Evolutionary conservation across 495 filamentous ascomycete genomes (phyloP), one percentile per base, ranked within the genome.

Genomic region (Penicillium chermesinum): DNA sequence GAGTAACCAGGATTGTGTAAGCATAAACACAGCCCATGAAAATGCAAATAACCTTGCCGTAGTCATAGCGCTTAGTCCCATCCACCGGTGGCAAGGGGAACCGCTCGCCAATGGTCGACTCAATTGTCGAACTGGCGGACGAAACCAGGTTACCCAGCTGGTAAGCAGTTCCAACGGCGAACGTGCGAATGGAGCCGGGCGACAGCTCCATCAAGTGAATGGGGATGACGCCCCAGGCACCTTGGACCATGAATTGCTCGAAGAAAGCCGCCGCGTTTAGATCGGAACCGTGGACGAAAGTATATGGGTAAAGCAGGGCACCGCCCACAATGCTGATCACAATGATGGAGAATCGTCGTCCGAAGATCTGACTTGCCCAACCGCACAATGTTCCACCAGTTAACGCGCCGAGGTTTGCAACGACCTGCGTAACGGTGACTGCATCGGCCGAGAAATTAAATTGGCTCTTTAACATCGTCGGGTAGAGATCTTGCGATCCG

Each of bases 1-100:
- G 57, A 0, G 86, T 86, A 16, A 94, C 52, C 0, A 93, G 0
- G 51, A 95, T 88, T 7, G 83, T 76, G 60, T 94, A 96, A 5
- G 65, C 84, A 64, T 83, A 95, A n/a, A 95, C 91, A 54, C 87
- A 91, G 2, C 80, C 91, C 87, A 95, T 88, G 63, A 95, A 91
- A 56, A 96, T 93, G 49, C 86, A 89, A 53, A 96, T 91, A 3
- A 96, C 90, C 51, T 86, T 86, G 10, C 91, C 90, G 44, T 95
- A 96, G 40, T 89, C 69, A 61, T 91, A 95, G 20, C 88, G 70
- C 4, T 71, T 70, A 35, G 54, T 15, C 0, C 46, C 57, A 15
- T 64, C 65, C 9, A 71, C 59, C 1, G 74, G 73, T 5, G 83
- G 77, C 2, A 96, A 71, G 0, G 88, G 88, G 66, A 93, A 95